Evolutionary conservation across 2,329 filamentous ascomycete genomes (phyloP), one percentile per base, ranked within the genome.

Genomic region (Verruconis gallopava): DNA sequence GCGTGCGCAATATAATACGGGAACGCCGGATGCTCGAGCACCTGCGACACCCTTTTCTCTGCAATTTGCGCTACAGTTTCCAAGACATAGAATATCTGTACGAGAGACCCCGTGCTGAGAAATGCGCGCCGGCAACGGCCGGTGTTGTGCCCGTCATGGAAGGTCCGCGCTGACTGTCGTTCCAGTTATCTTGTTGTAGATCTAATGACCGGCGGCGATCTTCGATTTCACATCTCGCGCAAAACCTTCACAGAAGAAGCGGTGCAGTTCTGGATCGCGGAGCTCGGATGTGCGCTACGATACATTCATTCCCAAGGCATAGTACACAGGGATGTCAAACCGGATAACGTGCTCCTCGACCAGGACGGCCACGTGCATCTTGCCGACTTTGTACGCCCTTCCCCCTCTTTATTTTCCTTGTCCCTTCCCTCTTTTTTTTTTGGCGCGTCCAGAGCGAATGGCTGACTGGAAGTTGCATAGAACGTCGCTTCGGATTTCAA

Each of bases 21-120:
- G 91, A 98, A 69, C 77, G 91, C 49, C 79, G 89, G 58, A 98
- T 98, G 91, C 75, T 98, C 56, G 88, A 98, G 66, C 86, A 96
- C 61, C 74, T 98, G 54, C 95, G 94, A 60, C 91, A 98, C 57
- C 86, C 89, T 19, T 98, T 96, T 61, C 82, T 98, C 52, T 96
- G 89, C 69, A 98, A 98, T 63, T 68, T 98, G 69, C 83, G 91
- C 55, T 98, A 96, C 67, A 95, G 88, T 65, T 98, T 98, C 59
- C 91, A 98, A 65, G 91, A 98, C 63, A 86, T 96, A 53, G 91
- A 98, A 63, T 98, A 98, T 65, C 81, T 98, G 85, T 94, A 71
- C 56, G 83, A 62, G n/a, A 13, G 11, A 19, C 15, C 33, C 32
- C 21, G 30, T 33, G 18, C 13, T 37, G 41, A 19, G 5, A 13